Conservation (phyloP, 345 rosid genomes). For the Angophora floribunda region DNA sequence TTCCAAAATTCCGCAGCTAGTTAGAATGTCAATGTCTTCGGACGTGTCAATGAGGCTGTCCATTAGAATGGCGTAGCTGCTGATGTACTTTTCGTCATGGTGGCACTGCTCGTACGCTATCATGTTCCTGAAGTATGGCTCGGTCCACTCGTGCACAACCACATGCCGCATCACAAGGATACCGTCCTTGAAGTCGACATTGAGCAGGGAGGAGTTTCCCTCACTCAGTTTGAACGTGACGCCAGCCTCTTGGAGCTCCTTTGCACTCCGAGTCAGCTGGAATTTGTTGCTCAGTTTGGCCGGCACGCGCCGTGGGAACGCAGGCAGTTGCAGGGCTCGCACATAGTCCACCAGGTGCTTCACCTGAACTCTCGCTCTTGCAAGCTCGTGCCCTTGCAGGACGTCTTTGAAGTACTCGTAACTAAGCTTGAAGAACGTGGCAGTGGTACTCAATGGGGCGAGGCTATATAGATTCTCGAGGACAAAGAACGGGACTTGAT, state of each 20-base stretch:
- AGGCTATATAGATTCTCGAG: conserved; percentile 2
- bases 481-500: conserved; percentile 8
- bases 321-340: conserved; percentile 1
- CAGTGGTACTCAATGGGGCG: background rate
- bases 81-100: conserved; percentile 1
- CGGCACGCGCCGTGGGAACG: background rate
- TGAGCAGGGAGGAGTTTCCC: conserved; percentile 5
- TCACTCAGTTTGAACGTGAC: conserved; percentile 8
- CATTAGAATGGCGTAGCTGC: conserved; percentile 4
- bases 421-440: background rate
- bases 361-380: background rate
- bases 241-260: conserved; percentile 24
- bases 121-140: conserved; percentile 11
- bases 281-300: background rate
- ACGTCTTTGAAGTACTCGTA: conserved; percentile 11
- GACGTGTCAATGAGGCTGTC: conserved; percentile 4
- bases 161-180: conserved; percentile 12
- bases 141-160: conserved; percentile 11
- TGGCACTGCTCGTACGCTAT: conserved; percentile 22
- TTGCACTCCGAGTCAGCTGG: conserved; percentile 10
- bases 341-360: conserved; percentile 6
- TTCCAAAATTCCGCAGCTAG: background rate
- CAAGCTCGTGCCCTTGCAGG: conserved; percentile 5
- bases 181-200: conserved; percentile 9
- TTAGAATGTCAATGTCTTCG: background rate